Percentiles rank a stretch among this genome's conserved stretches.
Conservation (phyloP, 2,329 filamentous ascomycete genomes). For the Bimuria novae-zelandiae region DNA sequence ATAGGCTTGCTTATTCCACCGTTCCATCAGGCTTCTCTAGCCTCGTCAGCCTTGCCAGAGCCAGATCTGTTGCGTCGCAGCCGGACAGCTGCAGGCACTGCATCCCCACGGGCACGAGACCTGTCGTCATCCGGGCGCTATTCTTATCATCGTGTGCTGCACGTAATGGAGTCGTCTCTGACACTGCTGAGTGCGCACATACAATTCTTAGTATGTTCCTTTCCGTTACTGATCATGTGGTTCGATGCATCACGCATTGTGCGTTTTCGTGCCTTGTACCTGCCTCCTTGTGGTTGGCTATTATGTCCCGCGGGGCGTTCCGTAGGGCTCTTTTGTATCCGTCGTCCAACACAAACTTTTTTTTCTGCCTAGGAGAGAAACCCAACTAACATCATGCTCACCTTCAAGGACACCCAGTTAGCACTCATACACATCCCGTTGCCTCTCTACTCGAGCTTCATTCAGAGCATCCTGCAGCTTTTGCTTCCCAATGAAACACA, state of each 20-base stretch:
- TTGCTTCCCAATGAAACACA: conserved; percentile 67
- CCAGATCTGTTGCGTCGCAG: conserved; percentile 25
- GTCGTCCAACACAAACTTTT: conserved; percentile 31
- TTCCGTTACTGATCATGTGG: conserved; percentile 28
- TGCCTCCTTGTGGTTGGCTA: conserved; percentile 29
- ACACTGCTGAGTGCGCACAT: conserved; percentile 55
- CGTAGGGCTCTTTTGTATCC: conserved; percentile 39
- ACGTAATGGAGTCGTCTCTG: conserved; percentile 51
- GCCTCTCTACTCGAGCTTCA: conserved; percentile 73
- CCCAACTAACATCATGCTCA: conserved; percentile 43
- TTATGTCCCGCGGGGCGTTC: conserved; percentile 32
- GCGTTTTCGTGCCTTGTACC: conserved; percentile 24
- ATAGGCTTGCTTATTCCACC: conserved; percentile 36
- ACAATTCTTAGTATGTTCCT: conserved; percentile 52
- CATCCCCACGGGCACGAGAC: conserved; percentile 32
- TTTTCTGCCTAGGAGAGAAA: conserved; percentile 23
- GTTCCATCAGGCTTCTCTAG: conserved; percentile 25
- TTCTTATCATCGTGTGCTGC: conserved; percentile 37
- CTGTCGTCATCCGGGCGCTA: conserved; percentile 30
- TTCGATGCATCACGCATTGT: conserved; percentile 22
- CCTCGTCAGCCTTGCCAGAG: conserved; percentile 34
- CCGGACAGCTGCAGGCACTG: conserved; percentile 32
- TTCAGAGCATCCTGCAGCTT: conserved; percentile 85
- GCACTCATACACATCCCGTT: conserved; percentile 90
- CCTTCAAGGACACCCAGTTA: conserved; percentile 76